A percentile compares a stretch with the other conserved stretches of the same genome.
Conservation (phyloP, 2,329 filamentous ascomycete species). For the Xylariaceae sp. region DNA sequence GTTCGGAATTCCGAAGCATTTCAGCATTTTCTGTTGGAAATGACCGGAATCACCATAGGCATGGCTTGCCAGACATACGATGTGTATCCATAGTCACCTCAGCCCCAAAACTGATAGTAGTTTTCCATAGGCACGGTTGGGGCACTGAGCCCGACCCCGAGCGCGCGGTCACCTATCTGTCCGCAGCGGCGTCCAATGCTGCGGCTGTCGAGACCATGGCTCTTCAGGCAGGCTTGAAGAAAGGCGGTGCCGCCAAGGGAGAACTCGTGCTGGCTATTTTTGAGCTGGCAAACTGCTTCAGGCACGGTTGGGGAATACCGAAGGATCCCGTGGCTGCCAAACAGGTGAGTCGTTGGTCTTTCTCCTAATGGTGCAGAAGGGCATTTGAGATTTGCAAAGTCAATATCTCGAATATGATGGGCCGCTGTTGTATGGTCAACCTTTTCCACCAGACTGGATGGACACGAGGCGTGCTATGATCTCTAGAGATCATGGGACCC, state of each 20-base stretch:
- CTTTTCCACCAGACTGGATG: too few relatives aligned
- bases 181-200: conserved; percentile 83
- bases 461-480: too few relatives aligned
- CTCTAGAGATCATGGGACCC: too few relatives aligned
- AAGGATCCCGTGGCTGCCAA: conserved; percentile 83
- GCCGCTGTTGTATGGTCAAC: too few relatives aligned
- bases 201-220: conserved; percentile 83
- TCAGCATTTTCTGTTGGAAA: too few relatives aligned
- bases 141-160: conserved; percentile 71
- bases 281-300: conserved; percentile 88
- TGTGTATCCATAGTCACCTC: too few relatives aligned
- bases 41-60: too few relatives aligned
- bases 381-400: too few relatives aligned
- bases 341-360: conserved; percentile 43
- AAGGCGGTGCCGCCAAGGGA: conserved; percentile 90
- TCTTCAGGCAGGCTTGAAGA: conserved; percentile 81
- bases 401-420: too few relatives aligned
- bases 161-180: conserved; percentile 77
- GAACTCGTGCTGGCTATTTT: conserved; percentile 96
- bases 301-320: conserved; percentile 87
- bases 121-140: conserved; percentile 74
- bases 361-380: background rate
- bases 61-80: too few relatives aligned
- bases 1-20: too few relatives aligned
- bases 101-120: conserved; percentile 7